Evolutionary conservation across 805 yeast species (phyloP).

Genomic region (Middelhovenomyces tepae): DNA sequence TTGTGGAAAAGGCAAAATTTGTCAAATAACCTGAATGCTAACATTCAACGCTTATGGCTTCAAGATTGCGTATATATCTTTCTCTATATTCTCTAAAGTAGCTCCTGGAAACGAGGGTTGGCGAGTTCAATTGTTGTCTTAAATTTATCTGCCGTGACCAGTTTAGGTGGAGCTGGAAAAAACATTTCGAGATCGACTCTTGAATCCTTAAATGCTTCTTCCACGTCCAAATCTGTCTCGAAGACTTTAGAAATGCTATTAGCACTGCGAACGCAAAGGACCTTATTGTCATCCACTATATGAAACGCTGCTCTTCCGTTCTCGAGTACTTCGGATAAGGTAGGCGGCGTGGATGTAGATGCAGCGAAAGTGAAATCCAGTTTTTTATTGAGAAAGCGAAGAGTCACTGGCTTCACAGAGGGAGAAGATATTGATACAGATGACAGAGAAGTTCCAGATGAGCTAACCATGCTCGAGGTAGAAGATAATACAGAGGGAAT

Average conservation of each 20-base stretch:
- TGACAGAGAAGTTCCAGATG: no score
- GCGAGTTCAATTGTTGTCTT: no score
- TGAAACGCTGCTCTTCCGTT: slow-evolving; percentile 69
- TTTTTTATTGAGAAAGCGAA: slow-evolving; percentile 21
- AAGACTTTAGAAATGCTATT: slow-evolving; percentile 26
- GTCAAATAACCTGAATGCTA: no score
- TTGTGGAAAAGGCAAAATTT: no score
- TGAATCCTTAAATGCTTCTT: slow-evolving; percentile 34
- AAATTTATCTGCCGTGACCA: no score
- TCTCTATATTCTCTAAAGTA: no score
- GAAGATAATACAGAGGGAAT: no score
- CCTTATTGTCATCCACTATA: slow-evolving; percentile 31
- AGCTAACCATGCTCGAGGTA: no score
- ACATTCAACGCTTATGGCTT: no score
- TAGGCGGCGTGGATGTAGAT: slow-evolving; percentile 68
- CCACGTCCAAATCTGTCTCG: slow-evolving; percentile 40
- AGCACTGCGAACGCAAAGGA: slow-evolving; percentile 30
- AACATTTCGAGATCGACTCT: slow-evolving; percentile 36
- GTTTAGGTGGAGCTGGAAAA: slow-evolving; percentile 22
- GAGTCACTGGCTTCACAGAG: slow-evolving; percentile 21
- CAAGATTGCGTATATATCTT: no score
- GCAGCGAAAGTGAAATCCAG: slow-evolving; percentile 61
- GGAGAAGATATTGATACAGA: slow-evolving; percentile 9
- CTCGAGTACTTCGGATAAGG: slow-evolving; percentile 64
- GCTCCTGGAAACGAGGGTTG: no score